phyloP scores from a whole-genome alignment of 345 rosid genomes.

The Sisymbrium irio region DNA sequence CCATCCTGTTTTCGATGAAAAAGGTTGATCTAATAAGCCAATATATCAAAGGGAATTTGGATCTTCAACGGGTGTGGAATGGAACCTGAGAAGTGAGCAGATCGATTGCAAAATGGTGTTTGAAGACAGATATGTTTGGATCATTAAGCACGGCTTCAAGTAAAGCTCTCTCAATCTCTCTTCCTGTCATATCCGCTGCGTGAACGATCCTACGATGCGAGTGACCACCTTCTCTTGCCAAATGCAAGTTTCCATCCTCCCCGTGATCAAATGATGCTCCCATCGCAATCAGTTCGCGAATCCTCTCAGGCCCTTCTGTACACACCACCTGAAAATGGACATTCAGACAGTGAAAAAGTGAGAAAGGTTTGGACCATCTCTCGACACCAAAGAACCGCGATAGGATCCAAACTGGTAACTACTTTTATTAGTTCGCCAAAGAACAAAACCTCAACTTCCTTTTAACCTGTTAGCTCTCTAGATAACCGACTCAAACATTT shows the following conservation, averaged over 20 bases:
- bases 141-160: constrained; percentile 72
- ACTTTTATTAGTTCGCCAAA: no score
- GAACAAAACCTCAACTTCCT: not conserved
- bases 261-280: constrained; percentile 94
- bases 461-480: not conserved
- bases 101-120: constrained; percentile 91
- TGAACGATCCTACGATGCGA: constrained; percentile 92
- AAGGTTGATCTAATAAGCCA: constrained; percentile 6
- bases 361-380: not conserved
- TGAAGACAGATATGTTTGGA: constrained; percentile 73
- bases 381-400: not conserved
- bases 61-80: not conserved
- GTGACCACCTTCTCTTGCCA: constrained; percentile 98
- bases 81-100: constrained; percentile 83
- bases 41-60: not conserved
- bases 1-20: constrained; percentile 57
- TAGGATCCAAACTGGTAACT: not conserved
- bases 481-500: not conserved
- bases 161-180: constrained; percentile 94
- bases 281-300: constrained; percentile 85
- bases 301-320: constrained; percentile 95
- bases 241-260: constrained; percentile 93
- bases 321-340: constrained; percentile 72
- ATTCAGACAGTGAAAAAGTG: constrained; percentile 2
- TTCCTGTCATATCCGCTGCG: constrained; percentile 98